phyloP scores from a whole-genome alignment of 345 rosid species.

The Capsella bursapastoris region DNA sequence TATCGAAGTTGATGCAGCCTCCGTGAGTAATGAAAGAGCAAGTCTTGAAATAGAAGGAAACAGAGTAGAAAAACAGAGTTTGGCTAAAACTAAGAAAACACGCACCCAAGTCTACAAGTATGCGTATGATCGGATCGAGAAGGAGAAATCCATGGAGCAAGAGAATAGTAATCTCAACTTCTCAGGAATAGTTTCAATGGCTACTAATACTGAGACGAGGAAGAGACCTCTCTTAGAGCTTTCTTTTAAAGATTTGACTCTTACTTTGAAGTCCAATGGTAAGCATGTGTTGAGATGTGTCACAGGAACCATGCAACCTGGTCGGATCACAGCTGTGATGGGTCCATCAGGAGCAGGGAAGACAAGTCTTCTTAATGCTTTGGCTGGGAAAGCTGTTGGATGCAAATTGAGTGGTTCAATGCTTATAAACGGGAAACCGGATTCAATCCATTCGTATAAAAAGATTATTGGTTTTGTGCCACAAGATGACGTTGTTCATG shows the following conservation, averaged over 20 bases:
- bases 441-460: constrained; percentile 78
- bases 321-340: constrained; percentile 90
- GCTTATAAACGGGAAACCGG: constrained; percentile 73
- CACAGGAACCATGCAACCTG: constrained; percentile 81
- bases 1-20: constrained; percentile 51
- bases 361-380: constrained; percentile 90
- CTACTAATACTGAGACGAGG: constrained; percentile 56
- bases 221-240: constrained; percentile 80
- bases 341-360: constrained; percentile 99
- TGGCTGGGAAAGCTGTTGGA: constrained; percentile 87
- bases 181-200: constrained; percentile 74
- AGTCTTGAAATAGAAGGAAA: constrained; percentile 40
- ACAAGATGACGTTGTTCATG: constrained; percentile 94
- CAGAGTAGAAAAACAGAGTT: constrained; percentile 44
- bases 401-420: constrained; percentile 71
- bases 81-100: constrained; percentile 53
- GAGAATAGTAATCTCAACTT: constrained; percentile 66
- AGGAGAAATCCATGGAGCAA: constrained; percentile 74
- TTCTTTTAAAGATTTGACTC: constrained; percentile 72
- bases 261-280: constrained; percentile 71
- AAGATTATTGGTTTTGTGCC: constrained; percentile 93
- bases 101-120: constrained; percentile 75
- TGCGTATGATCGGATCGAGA: constrained; percentile 79
- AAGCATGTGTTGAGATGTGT: constrained; percentile 79
- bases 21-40: constrained; percentile 42